Conservation (phyloP, 495 filamentous ascomycete genomes). For the Aspergillus sparsus region DNA sequence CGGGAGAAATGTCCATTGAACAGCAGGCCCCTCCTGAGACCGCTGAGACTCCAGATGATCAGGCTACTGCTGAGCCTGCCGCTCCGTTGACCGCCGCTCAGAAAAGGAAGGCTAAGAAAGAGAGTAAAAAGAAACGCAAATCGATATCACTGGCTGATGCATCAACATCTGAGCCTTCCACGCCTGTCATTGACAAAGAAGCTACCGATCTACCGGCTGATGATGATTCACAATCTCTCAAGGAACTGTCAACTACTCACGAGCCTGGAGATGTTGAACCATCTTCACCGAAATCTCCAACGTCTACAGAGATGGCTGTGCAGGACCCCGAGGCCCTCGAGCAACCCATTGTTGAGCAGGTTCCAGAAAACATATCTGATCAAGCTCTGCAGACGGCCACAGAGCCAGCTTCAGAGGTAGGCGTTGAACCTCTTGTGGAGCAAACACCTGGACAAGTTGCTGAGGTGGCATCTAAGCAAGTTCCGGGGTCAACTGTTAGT, state of each 20-base stretch:
- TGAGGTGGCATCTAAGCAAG: no score
- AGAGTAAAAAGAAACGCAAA: constrained; percentile 29
- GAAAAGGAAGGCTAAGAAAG: constrained; percentile 28
- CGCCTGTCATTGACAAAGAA: constrained; percentile 9
- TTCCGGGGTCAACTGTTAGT: no score
- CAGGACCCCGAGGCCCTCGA: no score
- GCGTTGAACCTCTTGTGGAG: no score
- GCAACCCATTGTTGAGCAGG: no score
- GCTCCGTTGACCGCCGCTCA: constrained; percentile 22
- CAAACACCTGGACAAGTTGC: no score
- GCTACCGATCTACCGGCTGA: neutral
- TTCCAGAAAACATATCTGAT: no score
- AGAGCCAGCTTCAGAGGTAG: no score
- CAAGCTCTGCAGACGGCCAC: no score
- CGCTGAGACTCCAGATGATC: constrained; percentile 6
- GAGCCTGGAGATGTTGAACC: no score
- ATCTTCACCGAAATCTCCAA: no score
- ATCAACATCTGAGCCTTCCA: constrained; percentile 17
- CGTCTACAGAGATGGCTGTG: no score
- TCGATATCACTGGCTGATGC: constrained; percentile 16
- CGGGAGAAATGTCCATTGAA: constrained; percentile 12
- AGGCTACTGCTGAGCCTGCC: constrained; percentile 8
- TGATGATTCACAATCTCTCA: neutral
- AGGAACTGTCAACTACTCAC: neutral
- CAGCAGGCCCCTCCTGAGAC: constrained; percentile 5